These are phyloP conservation scores for Clarireedia monteithiana DNA, from an alignment of 2,329 filamentous ascomycete species.

Conservation along the genomic window DNA sequence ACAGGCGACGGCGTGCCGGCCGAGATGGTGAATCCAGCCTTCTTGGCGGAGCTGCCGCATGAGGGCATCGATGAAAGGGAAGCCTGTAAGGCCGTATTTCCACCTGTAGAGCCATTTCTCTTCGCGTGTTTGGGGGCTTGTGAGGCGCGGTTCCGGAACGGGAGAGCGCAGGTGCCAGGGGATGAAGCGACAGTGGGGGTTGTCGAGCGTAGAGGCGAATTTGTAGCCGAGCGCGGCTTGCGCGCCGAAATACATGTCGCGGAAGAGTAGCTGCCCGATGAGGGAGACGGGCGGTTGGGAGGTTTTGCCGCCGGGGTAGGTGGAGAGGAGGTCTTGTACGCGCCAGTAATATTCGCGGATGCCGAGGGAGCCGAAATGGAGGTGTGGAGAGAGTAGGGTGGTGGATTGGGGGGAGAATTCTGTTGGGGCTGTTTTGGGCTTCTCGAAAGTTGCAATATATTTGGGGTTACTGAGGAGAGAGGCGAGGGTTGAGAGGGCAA, in stretches of 20 bases:
- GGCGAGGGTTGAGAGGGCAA: constrained; percentile 50
- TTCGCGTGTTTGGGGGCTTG: constrained; percentile 35
- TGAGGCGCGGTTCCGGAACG: not conserved
- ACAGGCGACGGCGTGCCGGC: constrained; percentile 69
- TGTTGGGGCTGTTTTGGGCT: constrained; percentile 67
- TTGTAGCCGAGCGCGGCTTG: constrained; percentile 58
- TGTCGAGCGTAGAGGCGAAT: constrained; percentile 59
- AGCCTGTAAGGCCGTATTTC: constrained; percentile 62
- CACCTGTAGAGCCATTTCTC: constrained; percentile 62
- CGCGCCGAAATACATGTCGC: constrained; percentile 78
- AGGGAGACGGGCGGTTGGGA: constrained; percentile 58
- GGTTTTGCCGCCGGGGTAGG: constrained; percentile 39
- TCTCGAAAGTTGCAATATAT: constrained; percentile 68
- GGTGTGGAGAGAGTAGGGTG: constrained; percentile 62
- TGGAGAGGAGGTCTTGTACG: constrained; percentile 52
- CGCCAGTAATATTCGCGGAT: constrained; percentile 67
- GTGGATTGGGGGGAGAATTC: constrained; percentile 67
- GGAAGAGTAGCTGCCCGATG: constrained; percentile 65
- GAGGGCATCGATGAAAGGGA: constrained; percentile 73
- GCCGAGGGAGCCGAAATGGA: constrained; percentile 69
- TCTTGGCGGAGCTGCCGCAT: constrained; percentile 67
- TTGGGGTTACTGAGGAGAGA: constrained; percentile 52
- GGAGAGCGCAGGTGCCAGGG: constrained; percentile 57
- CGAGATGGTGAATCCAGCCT: constrained; percentile 76
- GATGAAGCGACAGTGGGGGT: constrained; percentile 63